These are phyloP conservation scores for Xylariaceae sp. DNA, from an alignment of 2,329 filamentous ascomycete genomes.

Conservation along the genomic window DNA sequence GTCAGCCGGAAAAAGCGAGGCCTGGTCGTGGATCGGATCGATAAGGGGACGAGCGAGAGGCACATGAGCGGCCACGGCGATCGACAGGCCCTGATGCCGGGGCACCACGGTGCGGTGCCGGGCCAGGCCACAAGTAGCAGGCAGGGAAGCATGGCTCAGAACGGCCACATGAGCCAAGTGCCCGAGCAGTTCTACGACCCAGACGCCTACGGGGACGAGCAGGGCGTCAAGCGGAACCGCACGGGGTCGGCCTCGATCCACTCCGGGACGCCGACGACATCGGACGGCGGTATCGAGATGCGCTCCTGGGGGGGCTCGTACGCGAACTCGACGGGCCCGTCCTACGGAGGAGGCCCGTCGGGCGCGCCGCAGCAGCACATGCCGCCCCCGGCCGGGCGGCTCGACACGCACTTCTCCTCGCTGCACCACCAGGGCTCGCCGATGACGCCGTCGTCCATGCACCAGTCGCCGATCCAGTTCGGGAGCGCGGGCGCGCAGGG, in stretches of 20 bases:
- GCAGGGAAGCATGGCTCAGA: conserved; percentile 12
- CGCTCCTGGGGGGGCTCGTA: conserved; percentile 19
- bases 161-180: conserved; percentile 16
- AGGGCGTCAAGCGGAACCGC: conserved; percentile 17
- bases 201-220: conserved; percentile 17
- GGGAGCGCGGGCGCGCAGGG: conserved; percentile 13
- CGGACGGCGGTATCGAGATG: conserved; percentile 19
- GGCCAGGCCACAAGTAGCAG: conserved; percentile 6
- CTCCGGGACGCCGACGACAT: conserved; percentile 13
- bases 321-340: conserved; percentile 10
- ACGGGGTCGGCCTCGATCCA: conserved; percentile 16
- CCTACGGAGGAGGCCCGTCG: conserved; percentile 14
- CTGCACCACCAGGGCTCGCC: conserved; percentile 17
- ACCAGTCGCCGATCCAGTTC: conserved; percentile 21
- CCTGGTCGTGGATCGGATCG: conserved; percentile 18
- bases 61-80: not conserved
- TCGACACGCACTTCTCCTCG: conserved; percentile 22
- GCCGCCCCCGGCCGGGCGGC: conserved; percentile 20
- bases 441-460: conserved; percentile 19
- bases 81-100: conserved; percentile 2
- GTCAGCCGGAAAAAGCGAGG: conserved; percentile 39
- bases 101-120: conserved; percentile 2
- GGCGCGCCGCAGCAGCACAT: conserved; percentile 12
- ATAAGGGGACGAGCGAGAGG: conserved; percentile 5
- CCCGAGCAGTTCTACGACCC: conserved; percentile 19